phyloP scores from a whole-genome alignment of 768 basidiomycete species.

The Saitozyma sp. region DNA sequence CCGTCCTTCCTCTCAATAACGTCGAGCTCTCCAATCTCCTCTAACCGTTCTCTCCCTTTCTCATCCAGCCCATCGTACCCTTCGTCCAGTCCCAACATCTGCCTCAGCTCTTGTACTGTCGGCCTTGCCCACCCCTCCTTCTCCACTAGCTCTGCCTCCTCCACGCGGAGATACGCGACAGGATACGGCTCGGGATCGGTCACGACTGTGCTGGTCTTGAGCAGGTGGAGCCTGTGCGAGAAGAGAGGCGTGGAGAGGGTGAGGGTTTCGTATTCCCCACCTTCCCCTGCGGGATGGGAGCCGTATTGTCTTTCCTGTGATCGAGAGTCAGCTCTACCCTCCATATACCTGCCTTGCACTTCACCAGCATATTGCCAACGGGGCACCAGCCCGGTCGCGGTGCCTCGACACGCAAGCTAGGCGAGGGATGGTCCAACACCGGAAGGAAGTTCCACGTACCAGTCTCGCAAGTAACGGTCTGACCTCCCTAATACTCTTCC shows the following conservation, averaged over 20 bases:
- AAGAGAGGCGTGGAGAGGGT: constrained; percentile 88
- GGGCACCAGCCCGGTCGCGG: too few relatives aligned
- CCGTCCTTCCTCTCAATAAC: too few relatives aligned
- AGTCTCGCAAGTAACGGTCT: constrained; percentile 69
- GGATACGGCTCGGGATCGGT: constrained; percentile 67
- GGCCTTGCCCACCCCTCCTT: constrained; percentile 56
- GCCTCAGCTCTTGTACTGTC: constrained; percentile 26
- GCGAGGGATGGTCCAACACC: background rate
- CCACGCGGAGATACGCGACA: constrained; percentile 85
- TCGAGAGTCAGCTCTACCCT: background rate
- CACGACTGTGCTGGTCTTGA: constrained; percentile 66
- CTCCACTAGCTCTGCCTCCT: constrained; percentile 63
- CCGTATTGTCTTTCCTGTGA: constrained; percentile 75
- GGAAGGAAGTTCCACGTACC: constrained; percentile 55
- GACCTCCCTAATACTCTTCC: constrained; percentile 72
- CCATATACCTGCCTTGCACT: too few relatives aligned
- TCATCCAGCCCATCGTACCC: constrained; percentile 56
- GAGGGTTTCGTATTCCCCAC: constrained; percentile 94
- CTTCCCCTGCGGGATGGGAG: constrained; percentile 93
- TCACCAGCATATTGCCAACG: too few relatives aligned
- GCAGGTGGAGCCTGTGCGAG: constrained; percentile 71
- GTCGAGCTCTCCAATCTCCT: constrained; percentile 1
- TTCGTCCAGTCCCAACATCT: constrained; percentile 33
- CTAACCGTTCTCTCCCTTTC: constrained; percentile 20
- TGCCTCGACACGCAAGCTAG: too few relatives aligned